Evolutionary conservation across 1,284 basidiomycete species (phyloP).

Genomic region (Melanopsichium pennsylvanicum): DNA sequence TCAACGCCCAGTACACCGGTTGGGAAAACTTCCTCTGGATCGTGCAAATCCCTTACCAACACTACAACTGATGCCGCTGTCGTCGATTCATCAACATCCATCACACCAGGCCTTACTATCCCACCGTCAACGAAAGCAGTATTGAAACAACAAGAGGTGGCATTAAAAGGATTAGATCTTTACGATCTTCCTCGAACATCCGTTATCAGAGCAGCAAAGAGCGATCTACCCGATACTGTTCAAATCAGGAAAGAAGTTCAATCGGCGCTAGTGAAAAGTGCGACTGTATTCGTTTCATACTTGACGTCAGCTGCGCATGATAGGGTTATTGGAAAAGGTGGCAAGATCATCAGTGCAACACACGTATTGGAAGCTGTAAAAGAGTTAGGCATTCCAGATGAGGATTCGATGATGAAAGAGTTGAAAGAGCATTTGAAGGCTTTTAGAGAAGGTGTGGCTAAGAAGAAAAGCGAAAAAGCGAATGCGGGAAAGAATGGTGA

Average conservation of each 20-base stretch:
- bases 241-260: constrained; percentile 88
- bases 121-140: constrained; percentile 10
- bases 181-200: constrained; percentile 83
- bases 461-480: constrained; percentile 8
- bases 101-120: background rate
- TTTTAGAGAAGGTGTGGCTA: constrained; percentile 4
- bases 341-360: constrained; percentile 84
- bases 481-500: background rate
- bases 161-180: constrained; percentile 72
- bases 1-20: constrained; percentile 11
- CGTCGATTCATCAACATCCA: background rate
- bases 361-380: constrained; percentile 87
- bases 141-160: constrained; percentile 24
- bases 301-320: constrained; percentile 79
- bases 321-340: constrained; percentile 80
- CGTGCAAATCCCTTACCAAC: constrained; percentile 4
- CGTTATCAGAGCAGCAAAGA: constrained; percentile 83
- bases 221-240: constrained; percentile 76
- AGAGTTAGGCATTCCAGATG: constrained; percentile 76
- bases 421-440: constrained; percentile 76
- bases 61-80: too few species aligned
- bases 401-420: constrained; percentile 71
- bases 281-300: constrained; percentile 90
- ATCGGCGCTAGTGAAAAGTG: constrained; percentile 80
- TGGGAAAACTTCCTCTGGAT: background rate